phyloP scores from a whole-genome alignment of 768 basidiomycete species.

The Naganishia antarctica region DNA sequence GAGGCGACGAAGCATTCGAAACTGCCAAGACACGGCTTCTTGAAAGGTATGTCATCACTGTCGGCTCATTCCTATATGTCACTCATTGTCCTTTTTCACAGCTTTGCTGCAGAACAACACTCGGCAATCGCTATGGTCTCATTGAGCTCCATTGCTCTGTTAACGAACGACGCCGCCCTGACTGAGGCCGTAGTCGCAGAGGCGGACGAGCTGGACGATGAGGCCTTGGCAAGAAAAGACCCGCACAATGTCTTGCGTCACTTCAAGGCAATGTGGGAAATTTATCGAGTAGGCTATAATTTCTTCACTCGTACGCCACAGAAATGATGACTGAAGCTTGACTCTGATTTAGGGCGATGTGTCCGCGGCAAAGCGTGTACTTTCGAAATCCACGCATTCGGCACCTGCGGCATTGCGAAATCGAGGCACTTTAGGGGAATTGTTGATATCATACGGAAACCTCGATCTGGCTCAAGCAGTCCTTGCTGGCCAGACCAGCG shows the following conservation, averaged over 20 bases:
- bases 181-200: conserved; percentile 83
- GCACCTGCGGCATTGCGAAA: neutral
- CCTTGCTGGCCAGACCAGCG: neutral
- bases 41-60: conserved; percentile 64
- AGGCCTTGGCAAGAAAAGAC: neutral
- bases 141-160: conserved; percentile 81
- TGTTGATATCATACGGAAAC: conserved; percentile 6
- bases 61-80: too few relatives aligned
- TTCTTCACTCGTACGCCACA: too few relatives aligned
- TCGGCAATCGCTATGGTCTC: conserved; percentile 76
- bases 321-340: neutral
- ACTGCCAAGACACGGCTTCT: conserved; percentile 71
- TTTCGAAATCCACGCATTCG: conserved; percentile 1
- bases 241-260: conserved; percentile 1
- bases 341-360: conserved; percentile 5
- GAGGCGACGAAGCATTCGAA: conserved; percentile 69
- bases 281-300: conserved; percentile 16
- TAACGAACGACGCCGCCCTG: conserved; percentile 63
- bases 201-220: conserved; percentile 55
- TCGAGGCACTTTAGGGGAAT: neutral
- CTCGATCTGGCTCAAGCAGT: neutral
- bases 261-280: conserved; percentile 8
- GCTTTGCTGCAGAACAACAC: conserved; percentile 70
- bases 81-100: conserved; percentile 41
- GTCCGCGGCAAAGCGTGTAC: conserved; percentile 1